Evolutionary conservation across 2,329 filamentous ascomycete genomes (phyloP).

Genomic region (Plectosphaerella plurivora): DNA sequence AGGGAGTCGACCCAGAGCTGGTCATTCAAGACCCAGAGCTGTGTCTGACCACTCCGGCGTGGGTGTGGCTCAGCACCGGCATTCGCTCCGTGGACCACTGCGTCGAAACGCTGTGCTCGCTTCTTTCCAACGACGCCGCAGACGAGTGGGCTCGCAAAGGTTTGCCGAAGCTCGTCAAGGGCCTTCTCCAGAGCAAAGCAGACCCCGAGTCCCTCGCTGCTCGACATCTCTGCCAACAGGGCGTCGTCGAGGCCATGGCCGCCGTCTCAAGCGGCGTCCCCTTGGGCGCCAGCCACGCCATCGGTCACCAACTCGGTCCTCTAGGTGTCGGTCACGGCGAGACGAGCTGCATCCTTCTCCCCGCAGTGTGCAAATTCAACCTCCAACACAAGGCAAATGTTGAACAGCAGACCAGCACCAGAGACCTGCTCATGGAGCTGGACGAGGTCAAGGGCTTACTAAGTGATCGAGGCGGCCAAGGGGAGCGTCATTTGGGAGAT

Average conservation of each 20-base stretch:
- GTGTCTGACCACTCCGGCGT: constrained; percentile 42
- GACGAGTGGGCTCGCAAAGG: constrained; percentile 7
- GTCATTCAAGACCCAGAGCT: constrained; percentile 54
- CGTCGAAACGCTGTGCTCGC: constrained; percentile 48
- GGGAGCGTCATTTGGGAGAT: constrained; percentile 42
- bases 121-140: constrained; percentile 28
- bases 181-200: background rate
- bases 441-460: background rate
- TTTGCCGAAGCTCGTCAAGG: background rate
- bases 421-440: constrained; percentile 6
- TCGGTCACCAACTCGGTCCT: constrained; percentile 49
- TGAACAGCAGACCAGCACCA: constrained; percentile 13
- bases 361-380: constrained; percentile 53
- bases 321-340: constrained; percentile 56
- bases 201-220: constrained; percentile 32
- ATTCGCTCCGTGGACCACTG: constrained; percentile 54
- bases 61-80: constrained; percentile 54
- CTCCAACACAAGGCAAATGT: constrained; percentile 23
- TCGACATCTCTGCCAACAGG: constrained; percentile 41
- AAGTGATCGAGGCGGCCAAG: background rate
- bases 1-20: constrained; percentile 39
- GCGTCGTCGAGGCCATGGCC: constrained; percentile 48
- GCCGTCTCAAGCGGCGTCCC: constrained; percentile 34
- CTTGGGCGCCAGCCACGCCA: constrained; percentile 46
- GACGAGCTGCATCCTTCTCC: constrained; percentile 39